Evolutionary conservation across 768 basidiomycete species (phyloP).

Genomic region (Mycena pura): DNA sequence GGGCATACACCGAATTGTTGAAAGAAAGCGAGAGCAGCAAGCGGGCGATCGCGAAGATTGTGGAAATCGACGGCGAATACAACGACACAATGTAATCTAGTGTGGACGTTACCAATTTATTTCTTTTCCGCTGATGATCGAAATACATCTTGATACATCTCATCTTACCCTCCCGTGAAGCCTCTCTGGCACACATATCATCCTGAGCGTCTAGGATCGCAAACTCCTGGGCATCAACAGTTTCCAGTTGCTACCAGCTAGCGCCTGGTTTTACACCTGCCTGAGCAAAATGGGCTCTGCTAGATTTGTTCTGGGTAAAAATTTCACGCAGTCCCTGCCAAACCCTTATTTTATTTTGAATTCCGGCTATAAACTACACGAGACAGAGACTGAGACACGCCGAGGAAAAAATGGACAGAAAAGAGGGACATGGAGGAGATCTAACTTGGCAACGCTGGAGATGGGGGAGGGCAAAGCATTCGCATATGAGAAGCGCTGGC

Average conservation of each 20-base stretch:
- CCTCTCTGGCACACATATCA: too few species aligned
- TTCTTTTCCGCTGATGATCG: not conserved
- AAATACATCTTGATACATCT: too few species aligned
- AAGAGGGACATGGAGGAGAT: not conserved
- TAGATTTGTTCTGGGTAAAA: too few species aligned
- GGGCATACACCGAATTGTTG: slow-evolving; percentile 11
- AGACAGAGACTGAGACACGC: slow-evolving; percentile 16
- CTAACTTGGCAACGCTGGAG: slow-evolving; percentile 9
- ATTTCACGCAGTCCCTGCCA: too few species aligned
- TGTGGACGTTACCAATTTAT: not conserved
- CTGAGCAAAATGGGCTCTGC: too few species aligned
- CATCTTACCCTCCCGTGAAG: too few species aligned
- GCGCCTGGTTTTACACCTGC: too few species aligned
- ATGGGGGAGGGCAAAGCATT: not conserved
- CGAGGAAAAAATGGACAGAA: slow-evolving; percentile 1
- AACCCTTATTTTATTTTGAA: slow-evolving; percentile 21
- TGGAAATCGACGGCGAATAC: slow-evolving; percentile 12
- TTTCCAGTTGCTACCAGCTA: too few species aligned
- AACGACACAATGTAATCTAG: not conserved
- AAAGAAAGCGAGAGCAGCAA: slow-evolving; percentile 2
- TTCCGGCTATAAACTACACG: slow-evolving; percentile 28
- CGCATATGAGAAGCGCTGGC: too few species aligned
- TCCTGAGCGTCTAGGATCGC: too few species aligned
- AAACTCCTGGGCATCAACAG: too few species aligned
- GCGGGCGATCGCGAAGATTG: slow-evolving; percentile 1